These are phyloP conservation scores for Boletus rex-veris DNA, from an alignment of 768 basidiomycete species.

Conservation along the genomic window DNA sequence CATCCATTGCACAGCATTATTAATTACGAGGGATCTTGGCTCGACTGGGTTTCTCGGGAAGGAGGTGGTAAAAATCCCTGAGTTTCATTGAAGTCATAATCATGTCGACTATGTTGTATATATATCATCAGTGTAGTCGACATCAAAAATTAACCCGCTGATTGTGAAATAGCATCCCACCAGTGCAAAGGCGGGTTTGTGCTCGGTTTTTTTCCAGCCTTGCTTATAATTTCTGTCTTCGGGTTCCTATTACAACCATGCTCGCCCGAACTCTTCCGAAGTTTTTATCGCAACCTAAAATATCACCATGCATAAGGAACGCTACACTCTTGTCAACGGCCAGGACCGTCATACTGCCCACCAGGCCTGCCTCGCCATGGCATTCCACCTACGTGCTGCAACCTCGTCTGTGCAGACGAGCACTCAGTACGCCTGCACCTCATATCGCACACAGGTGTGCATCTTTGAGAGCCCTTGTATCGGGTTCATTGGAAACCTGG, in stretches of 20 bases:
- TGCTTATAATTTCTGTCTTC: neutral
- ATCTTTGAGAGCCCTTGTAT: neutral
- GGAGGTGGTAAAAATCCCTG: conserved; percentile 35
- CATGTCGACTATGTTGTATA: neutral
- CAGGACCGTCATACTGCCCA: neutral
- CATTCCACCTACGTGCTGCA: conserved; percentile 1
- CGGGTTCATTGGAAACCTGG: neutral
- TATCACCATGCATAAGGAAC: neutral
- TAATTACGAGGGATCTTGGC: conserved; percentile 87
- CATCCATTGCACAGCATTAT: conserved; percentile 39
- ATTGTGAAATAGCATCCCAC: neutral
- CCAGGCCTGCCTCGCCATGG: neutral
- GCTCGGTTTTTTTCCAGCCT: no score
- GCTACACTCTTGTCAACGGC: conserved; percentile 2
- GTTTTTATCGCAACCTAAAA: conserved; percentile 6
- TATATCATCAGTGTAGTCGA: neutral
- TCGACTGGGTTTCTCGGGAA: conserved; percentile 73
- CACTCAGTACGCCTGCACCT: conserved; percentile 50
- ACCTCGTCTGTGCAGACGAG: conserved; percentile 15
- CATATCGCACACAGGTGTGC: conserved; percentile 54
- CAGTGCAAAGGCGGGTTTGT: no score
- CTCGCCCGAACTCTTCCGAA: conserved; percentile 17
- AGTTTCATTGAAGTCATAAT: neutral
- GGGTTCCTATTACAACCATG: conserved; percentile 9
- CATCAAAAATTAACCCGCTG: neutral